phyloP scores from a whole-genome alignment of 306 rosid genomes.

The Lagenaria siceraria region DNA sequence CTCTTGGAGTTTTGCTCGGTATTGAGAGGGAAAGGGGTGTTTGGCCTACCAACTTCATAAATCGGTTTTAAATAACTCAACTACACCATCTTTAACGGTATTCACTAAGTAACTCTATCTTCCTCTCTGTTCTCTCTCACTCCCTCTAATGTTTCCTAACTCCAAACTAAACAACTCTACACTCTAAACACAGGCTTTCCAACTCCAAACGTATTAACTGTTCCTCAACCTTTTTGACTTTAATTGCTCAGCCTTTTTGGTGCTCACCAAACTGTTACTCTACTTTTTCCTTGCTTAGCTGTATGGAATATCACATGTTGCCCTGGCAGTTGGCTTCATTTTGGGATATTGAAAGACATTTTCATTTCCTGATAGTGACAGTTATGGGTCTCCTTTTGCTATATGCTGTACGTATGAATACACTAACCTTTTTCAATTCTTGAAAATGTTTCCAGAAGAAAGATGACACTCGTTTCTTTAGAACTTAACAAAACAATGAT shows the following conservation, averaged over 20 bases:
- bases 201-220: too few relatives aligned
- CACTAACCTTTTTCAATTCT: not conserved
- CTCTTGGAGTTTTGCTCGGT: conserved; percentile 6
- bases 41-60: too few relatives aligned
- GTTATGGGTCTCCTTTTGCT: not conserved
- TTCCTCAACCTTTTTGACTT: not conserved
- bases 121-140: too few relatives aligned
- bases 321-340: not conserved
- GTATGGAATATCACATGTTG: conserved; percentile 4
- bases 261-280: not conserved
- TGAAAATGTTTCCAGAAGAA: not conserved
- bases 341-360: not conserved
- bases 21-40: conserved; percentile 13
- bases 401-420: not conserved
- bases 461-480: not conserved
- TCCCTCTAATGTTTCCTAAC: too few relatives aligned
- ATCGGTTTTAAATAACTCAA: too few relatives aligned
- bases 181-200: too few relatives aligned
- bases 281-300: conserved; percentile 3
- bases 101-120: too few relatives aligned
- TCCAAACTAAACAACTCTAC: too few relatives aligned
- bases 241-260: conserved; percentile 1
- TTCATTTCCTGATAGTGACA: not conserved
- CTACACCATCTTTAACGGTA: too few relatives aligned
- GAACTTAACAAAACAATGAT: not conserved